Evolutionary conservation across 1,139 yeast genomes (phyloP), one percentile per base, ranked within the genome.

Genomic region (Zygosaccharomyces sapae): DNA sequence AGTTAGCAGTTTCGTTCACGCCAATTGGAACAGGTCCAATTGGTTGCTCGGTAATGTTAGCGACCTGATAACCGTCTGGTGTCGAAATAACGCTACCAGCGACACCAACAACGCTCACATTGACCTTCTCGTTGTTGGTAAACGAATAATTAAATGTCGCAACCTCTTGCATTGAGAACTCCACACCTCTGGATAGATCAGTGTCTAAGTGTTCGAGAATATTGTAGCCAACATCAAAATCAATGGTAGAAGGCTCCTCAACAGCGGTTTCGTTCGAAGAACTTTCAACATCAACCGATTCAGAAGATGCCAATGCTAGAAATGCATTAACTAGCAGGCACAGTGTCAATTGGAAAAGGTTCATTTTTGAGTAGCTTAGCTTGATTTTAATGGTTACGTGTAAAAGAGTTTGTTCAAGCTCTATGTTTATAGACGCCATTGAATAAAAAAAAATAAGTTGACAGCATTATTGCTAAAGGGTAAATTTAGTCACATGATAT

Each of bases 11-110:
- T 57, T 75, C 75, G 47, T 83, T 82, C 4, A 81, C 69, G 33
- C 67, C 68, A 49, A 83, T 70, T 4, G 67, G 56, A 46, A 83
- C 51, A 10, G 94, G 88, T 8, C 86, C 94, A 47, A 86, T 69
- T 48, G 77, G 72, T 46, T 80, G 77, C 40, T 80, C 76, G 30
- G 94, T 80, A 62, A 87, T 72, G 63, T 85, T 84, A 56, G 82
- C 79, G 48, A 69, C 66, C 50, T 72, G 59, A 49, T 74, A 73
- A 54, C 80, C 77, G 48, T 75, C 74, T 52, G 70, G 70, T 25
- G 84, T 78, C 54, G 82, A 78, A 50, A 75, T 72, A 66, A 87
- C 75, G 43, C 77, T 67, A 45, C 96, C 96, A 50, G 90, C 88
- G 46, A 83, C 79, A 43, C 90, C 95, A 43, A 83, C 79, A 47